Conservation (phyloP, 2,329 filamentous ascomycete species). For the Sclerotiophoma versabilis region DNA sequence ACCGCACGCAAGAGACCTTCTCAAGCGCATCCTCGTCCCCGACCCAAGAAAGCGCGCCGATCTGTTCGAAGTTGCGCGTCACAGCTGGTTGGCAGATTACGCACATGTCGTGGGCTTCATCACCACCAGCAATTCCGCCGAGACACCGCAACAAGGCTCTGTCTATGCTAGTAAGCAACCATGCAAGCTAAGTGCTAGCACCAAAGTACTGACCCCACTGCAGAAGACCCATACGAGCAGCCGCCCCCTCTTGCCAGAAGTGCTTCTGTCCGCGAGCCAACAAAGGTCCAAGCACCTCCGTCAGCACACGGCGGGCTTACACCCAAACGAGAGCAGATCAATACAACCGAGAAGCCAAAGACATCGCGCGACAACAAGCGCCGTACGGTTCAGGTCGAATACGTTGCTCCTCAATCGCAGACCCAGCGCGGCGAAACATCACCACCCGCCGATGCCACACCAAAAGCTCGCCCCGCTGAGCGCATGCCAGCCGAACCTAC, state of each 20-base stretch:
- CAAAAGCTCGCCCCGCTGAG: slow-evolving; percentile 58
- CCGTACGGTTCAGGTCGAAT: slow-evolving; percentile 95
- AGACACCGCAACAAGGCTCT: slow-evolving; percentile 72
- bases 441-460: slow-evolving; percentile 43
- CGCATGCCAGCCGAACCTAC: slow-evolving; percentile 59
- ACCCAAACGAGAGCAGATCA: slow-evolving; percentile 77
- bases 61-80: slow-evolving; percentile 93
- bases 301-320: slow-evolving; percentile 65
- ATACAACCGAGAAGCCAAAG: slow-evolving; percentile 70
- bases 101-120: slow-evolving; percentile 97
- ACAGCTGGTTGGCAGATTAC: slow-evolving; percentile 98
- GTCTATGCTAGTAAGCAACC: slow-evolving; percentile 62
- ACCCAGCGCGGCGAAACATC: slow-evolving; percentile 73
- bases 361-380: slow-evolving; percentile 82
- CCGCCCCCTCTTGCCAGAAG: slow-evolving; percentile 77
- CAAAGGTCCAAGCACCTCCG: slow-evolving; percentile 66
- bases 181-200: neutral
- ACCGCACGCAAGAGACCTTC: slow-evolving; percentile 89
- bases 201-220: slow-evolving; percentile 15
- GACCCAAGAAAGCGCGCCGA: slow-evolving; percentile 95
- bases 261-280: slow-evolving; percentile 87
- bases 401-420: slow-evolving; percentile 88
- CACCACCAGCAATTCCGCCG: slow-evolving; percentile 90
- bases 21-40: slow-evolving; percentile 91
- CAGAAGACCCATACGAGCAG: slow-evolving; percentile 63